Evolutionary conservation across 768 basidiomycete genomes (phyloP).

Genomic region (Asterophora parasitica): DNA sequence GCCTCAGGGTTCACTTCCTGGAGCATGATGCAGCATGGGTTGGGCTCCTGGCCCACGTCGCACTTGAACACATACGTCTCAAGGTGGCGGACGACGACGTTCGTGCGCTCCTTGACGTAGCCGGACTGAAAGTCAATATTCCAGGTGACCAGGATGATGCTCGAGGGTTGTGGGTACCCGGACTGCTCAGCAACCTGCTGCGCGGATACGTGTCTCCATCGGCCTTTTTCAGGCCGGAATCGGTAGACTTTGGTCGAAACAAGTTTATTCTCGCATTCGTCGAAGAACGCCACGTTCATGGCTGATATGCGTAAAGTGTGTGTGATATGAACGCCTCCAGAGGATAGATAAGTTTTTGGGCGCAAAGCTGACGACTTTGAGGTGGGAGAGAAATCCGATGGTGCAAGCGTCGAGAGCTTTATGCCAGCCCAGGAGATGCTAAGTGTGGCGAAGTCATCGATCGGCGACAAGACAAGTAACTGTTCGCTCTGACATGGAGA

Average conservation of each 20-base stretch:
- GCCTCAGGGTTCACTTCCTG: constrained; percentile 56
- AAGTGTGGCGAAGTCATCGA: constrained; percentile 5
- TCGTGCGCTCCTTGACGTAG: constrained; percentile 38
- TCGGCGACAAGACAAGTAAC: not conserved
- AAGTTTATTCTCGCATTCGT: constrained; percentile 24
- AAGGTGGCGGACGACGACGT: constrained; percentile 48
- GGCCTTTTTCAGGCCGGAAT: constrained; percentile 32
- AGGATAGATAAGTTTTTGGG: no score
- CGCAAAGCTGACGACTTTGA: no score
- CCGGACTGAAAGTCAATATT: constrained; percentile 53
- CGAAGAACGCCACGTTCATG: constrained; percentile 11
- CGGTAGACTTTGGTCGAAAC: constrained; percentile 32
- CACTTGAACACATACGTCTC: constrained; percentile 47
- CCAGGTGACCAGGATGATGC: constrained; percentile 63
- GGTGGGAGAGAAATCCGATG: not conserved
- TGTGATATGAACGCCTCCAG: not conserved
- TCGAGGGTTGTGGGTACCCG: constrained; percentile 19
- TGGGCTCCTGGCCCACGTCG: constrained; percentile 40
- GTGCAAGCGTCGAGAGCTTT: constrained; percentile 3
- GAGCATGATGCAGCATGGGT: constrained; percentile 59
- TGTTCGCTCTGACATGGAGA: constrained; percentile 4
- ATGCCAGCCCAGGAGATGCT: constrained; percentile 6
- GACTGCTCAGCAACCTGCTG: constrained; percentile 24
- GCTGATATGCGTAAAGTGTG: not conserved
- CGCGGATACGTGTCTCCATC: constrained; percentile 43